phyloP scores from a whole-genome alignment of 495 filamentous ascomycete species.

The Penicillium subrubescens region DNA sequence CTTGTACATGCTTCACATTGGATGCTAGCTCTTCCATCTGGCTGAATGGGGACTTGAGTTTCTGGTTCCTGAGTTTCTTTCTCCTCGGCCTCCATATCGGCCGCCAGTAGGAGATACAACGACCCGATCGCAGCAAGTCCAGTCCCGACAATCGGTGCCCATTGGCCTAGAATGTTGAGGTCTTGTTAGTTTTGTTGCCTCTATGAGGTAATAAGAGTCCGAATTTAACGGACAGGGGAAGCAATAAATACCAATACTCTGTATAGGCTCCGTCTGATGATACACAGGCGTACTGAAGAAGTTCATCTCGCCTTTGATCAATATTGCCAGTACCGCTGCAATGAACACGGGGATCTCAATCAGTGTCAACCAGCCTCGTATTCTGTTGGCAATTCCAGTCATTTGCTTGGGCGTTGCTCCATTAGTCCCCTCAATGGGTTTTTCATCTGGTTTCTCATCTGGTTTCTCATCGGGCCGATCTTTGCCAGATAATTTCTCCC shows the following conservation, averaged over 20 bases:
- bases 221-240: neutral
- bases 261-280: conserved; percentile 58
- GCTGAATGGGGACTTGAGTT: neutral
- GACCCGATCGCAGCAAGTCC: conserved; percentile 56
- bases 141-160: conserved; percentile 58
- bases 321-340: conserved; percentile 54
- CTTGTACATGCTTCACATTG: conserved; percentile 10
- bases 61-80: conserved; percentile 10
- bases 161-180: conserved; percentile 45
- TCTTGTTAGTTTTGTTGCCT: neutral
- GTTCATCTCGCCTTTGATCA: conserved; percentile 59
- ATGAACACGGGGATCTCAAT: conserved; percentile 56
- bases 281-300: conserved; percentile 53
- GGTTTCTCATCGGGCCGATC: conserved; percentile 24
- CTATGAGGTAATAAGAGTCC: conserved; percentile 8
- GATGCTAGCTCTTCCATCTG: neutral
- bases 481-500: conserved; percentile 42
- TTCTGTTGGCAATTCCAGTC: conserved; percentile 44
- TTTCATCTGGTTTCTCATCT: conserved; percentile 30
- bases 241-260: conserved; percentile 50
- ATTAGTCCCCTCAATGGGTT: conserved; percentile 55
- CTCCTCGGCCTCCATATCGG: conserved; percentile 30
- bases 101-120: conserved; percentile 49
- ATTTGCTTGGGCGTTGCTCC: conserved; percentile 53
- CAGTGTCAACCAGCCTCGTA: conserved; percentile 47